phyloP scores from a whole-genome alignment of 129 eudicot species.

The Saposhnikovia divaricata region DNA sequence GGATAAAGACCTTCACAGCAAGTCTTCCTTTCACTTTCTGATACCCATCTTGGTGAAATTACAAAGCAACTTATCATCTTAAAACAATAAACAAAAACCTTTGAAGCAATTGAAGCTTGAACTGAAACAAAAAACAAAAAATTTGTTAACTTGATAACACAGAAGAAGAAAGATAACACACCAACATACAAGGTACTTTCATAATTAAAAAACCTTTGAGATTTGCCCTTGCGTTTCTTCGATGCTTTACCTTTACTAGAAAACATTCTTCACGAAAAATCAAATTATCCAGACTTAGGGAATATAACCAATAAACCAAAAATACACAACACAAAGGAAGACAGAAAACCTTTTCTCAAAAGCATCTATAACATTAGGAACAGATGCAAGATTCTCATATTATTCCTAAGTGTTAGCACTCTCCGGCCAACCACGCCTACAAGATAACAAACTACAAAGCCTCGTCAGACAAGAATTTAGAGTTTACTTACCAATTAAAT shows the following conservation, averaged over 20 bases:
- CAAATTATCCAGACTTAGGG: constrained; percentile 17
- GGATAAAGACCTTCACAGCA: constrained; percentile 45
- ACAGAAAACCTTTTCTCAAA: constrained; percentile 69
- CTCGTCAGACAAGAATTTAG: constrained; percentile 5
- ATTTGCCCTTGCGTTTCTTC: constrained; percentile 57
- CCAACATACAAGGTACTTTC: no score
- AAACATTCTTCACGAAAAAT: constrained; percentile 30
- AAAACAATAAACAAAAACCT: no score
- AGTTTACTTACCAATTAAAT: no score
- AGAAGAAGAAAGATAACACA: no score
- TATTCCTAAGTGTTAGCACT: constrained; percentile 92
- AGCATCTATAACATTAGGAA: constrained; percentile 67
- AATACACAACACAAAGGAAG: not conserved
- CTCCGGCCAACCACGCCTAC: constrained; percentile 99
- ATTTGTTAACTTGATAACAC: no score
- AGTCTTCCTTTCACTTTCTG: constrained; percentile 63
- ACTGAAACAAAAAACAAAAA: no score
- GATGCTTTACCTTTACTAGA: constrained; percentile 40
- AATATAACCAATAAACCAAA: not conserved
- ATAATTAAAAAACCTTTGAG: no score
- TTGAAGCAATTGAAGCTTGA: no score
- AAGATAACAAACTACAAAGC: constrained; percentile 19
- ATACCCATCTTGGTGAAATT: no score
- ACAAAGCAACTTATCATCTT: no score
- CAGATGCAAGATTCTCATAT: constrained; percentile 48